These are phyloP conservation scores for Glycine soja DNA, from an alignment of 306 rosid genomes.

Conservation along the genomic window DNA sequence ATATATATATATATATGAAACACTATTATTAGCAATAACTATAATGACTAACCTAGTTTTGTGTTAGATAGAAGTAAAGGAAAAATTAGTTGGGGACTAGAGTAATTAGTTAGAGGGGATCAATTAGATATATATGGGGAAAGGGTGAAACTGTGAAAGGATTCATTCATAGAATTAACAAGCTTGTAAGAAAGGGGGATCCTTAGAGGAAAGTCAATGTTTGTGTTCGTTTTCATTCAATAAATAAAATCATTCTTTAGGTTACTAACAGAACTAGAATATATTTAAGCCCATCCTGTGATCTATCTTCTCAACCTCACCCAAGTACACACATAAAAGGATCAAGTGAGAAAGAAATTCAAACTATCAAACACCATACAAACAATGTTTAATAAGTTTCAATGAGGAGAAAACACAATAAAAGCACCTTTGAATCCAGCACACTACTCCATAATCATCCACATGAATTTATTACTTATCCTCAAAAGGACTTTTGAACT, in stretches of 20 bases:
- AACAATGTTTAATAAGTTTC: not conserved
- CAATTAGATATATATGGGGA: too few species aligned
- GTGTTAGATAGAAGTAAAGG: too few species aligned
- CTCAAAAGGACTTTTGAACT: conserved; percentile 86
- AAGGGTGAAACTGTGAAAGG: not conserved
- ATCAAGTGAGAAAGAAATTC: not conserved
- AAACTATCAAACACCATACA: not conserved
- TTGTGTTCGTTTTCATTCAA: not conserved
- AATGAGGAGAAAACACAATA: not conserved
- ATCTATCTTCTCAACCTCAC: not conserved
- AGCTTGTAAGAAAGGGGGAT: not conserved
- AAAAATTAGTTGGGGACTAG: too few species aligned
- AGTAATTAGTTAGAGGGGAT: too few species aligned
- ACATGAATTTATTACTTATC: conserved; percentile 76
- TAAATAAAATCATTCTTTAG: not conserved
- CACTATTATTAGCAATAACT: not conserved
- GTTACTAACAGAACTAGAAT: not conserved
- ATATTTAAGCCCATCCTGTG: not conserved
- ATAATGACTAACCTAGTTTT: too few species aligned
- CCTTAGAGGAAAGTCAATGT: not conserved
- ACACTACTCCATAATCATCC: conserved; percentile 89
- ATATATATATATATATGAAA: too few species aligned
- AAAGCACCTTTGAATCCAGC: conserved; percentile 69
- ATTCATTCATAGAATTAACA: not conserved
- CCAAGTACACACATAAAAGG: not conserved